Base-by-base conservation (phyloP, 306 rosid genomes). In the Quercus berberidifolia region DNA sequence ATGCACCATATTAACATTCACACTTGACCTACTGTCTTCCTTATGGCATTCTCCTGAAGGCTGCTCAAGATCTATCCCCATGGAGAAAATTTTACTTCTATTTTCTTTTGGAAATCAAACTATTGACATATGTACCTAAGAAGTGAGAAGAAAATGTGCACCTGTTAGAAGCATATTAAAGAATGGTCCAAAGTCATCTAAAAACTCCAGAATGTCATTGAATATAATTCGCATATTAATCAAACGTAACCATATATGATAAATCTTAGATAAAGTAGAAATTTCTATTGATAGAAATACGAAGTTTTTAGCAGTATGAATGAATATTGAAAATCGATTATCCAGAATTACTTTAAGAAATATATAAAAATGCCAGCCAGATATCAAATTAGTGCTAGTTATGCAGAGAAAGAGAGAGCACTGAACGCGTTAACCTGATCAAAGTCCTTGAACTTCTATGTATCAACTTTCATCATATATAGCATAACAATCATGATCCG, bases 51-150 rank as follows among this genome's bases (percentile, higher is more conserved):
- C 82, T 56, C 87, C 84, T 6, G 75, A 83, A 63, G 79, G 70
- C 74, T 33, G 85, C 28, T 80, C 87, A 63, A 80, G 85, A 69
- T 86, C 78, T 74, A 77, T 80, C 55, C 73, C 79, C 85, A 86
- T 80, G 26, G 38, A 73, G 38, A 30, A 55, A 71, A 6, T 17
- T 12, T 71, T 69, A 81, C 31, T 74, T 68, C 56, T 41, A n/a
- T 20, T 25, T 69, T 31, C 60, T 58, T 67, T 52, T 35, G 52
- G 52, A 71, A 52, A 76, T 4, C 59, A 46, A 54, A 20, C 68
- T 11, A 67, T 76, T 63, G 62, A 38, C 28, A 73, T 35, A 59
- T 71, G 60, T 31, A 19, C 68, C 28, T 51, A 8, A 25, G 76
- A 54, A 59, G 28, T 31, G n/a, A 68, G 25, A 68, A 68, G 7